phyloP scores from a whole-genome alignment of 176 grass and related monocot genomes.

The Avena eriantha region DNA sequence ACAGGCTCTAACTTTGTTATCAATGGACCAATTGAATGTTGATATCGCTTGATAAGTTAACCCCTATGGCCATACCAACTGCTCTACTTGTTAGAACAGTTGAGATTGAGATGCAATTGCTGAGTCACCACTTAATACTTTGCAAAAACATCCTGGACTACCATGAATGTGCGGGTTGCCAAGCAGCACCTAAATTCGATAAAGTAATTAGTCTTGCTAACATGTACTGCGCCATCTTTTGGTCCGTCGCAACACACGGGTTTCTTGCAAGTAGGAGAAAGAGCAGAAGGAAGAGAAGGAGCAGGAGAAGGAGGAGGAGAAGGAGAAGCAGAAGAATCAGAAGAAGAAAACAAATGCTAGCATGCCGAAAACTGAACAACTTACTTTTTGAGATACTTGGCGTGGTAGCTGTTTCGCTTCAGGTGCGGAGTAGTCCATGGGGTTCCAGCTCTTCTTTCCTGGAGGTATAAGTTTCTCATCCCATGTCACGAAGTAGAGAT shows the following conservation, averaged over 20 bases:
- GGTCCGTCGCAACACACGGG: not conserved
- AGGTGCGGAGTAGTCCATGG: slow-evolving; percentile 73
- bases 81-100: not conserved
- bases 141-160: not conserved
- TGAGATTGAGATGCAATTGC: not conserved
- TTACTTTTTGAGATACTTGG: slow-evolving; percentile 49
- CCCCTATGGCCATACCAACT: not conserved
- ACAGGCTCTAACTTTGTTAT: not conserved
- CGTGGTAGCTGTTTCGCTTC: slow-evolving; percentile 47
- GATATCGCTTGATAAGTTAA: not conserved
- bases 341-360: too few relatives aligned
- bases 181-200: not conserved
- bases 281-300: not conserved
- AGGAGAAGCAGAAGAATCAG: too few relatives aligned
- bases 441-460: slow-evolving; percentile 70
- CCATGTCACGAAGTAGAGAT: slow-evolving; percentile 94
- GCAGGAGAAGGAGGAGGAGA: not conserved
- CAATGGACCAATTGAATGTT: not conserved
- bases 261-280: slow-evolving; percentile 1
- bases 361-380: not conserved
- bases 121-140: not conserved
- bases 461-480: slow-evolving; percentile 86
- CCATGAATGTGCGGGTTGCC: not conserved
- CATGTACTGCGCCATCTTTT: not conserved
- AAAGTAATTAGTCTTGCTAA: not conserved